Evolutionary conservation across 2,329 filamentous ascomycete genomes (phyloP).

Genomic region (Hymenoscyphus fructigenus): DNA sequence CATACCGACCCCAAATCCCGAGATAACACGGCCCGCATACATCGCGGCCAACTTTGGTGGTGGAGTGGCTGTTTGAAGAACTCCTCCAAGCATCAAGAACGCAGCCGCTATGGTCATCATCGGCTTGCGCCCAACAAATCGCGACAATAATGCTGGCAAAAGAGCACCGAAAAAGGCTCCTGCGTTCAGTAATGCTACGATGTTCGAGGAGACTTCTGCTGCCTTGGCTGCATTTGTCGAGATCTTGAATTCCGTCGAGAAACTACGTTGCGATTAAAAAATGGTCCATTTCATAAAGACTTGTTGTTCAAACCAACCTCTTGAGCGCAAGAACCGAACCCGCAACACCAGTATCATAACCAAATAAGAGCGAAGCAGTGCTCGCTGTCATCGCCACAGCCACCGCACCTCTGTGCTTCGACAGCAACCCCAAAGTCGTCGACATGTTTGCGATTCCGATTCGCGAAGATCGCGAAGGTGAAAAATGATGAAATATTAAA

Average conservation of each 20-base stretch:
- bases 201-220: conserved; percentile 36
- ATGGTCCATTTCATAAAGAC: neutral
- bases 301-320: conserved; percentile 14
- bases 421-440: conserved; percentile 6
- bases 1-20: conserved; percentile 16
- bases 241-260: conserved; percentile 16
- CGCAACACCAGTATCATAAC: conserved; percentile 29
- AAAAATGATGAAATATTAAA: neutral
- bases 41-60: conserved; percentile 20
- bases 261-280: neutral
- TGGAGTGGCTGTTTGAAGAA: conserved; percentile 22
- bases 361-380: conserved; percentile 27
- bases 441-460: conserved; percentile 4
- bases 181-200: conserved; percentile 50
- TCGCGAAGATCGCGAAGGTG: conserved; percentile 1
- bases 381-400: conserved; percentile 23
- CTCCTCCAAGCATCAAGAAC: conserved; percentile 37
- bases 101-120: conserved; percentile 46
- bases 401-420: conserved; percentile 23
- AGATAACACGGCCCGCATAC: conserved; percentile 21
- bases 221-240: conserved; percentile 16
- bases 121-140: conserved; percentile 45
- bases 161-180: conserved; percentile 53
- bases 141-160: conserved; percentile 47
- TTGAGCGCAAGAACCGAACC: conserved; percentile 23